Evolutionary conservation across 2,329 filamentous ascomycete species (phyloP), one percentile per base, ranked within the genome.

Genomic region (Hypomyces rosellus): DNA sequence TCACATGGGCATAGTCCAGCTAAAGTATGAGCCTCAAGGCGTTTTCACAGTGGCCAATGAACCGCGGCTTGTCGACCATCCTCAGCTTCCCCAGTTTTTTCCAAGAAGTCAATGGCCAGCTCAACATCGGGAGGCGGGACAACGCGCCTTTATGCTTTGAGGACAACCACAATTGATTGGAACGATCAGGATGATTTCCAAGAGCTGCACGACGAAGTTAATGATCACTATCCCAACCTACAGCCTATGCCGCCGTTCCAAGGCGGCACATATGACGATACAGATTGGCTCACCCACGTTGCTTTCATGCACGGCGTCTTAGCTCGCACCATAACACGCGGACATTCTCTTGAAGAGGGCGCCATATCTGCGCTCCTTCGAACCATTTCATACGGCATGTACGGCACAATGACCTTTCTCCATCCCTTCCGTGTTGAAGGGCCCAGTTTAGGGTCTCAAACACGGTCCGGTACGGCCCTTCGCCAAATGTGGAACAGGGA

Each of bases 381-480:
- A 11, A 54, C 50, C 16, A 34, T 56, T 3, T 55, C 58, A 4
- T 59, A 60, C 36, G 58, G 57, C n/a, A 56, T 59, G 50, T 46
- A 41, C 39, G 33, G 57, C 7, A 48, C 50, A 12, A 54, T 54
- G 36, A 33, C 51, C 1, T 50, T 53, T 18, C 43, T 58, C 9
- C 25, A 50, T 7, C 45, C 53, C 3, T 58, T 47, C 41, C 25
- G 33, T 5, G 33, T 55, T 15, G 20, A 25, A 4, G 54, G 52
- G 13, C 14, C 34, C 18, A 43, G 45, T 34, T 46, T 40, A 12
- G 16, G 36, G 36, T 7, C 13, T 38, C 36, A 9, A n/a, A 38
- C 36, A 9, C 36, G 36, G 12, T 30, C 25, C 36, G 12, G 36
- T 9, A 3, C 18, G 15, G 15, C 3, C 3, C 15, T 42, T 13